Conservation (phyloP, 2,329 filamentous ascomycete species). For the Trichoderma endophyticum region DNA sequence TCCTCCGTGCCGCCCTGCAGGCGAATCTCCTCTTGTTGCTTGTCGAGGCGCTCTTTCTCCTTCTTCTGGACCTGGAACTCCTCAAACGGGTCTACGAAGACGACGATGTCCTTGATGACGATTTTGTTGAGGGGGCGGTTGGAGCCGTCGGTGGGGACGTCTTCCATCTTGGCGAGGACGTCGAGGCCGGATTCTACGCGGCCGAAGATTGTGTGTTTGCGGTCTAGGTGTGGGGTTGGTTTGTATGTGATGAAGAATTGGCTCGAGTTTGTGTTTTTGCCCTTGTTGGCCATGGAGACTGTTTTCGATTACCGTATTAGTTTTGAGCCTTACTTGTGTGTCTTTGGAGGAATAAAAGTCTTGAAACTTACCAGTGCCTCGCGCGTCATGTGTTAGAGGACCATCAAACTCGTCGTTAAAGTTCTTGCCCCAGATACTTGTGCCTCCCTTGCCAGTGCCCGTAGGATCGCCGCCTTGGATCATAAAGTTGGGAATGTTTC, state of each 20-base stretch:
- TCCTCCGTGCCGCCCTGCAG: slow-evolving; percentile 74
- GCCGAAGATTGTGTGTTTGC: slow-evolving; percentile 97
- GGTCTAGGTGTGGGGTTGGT: slow-evolving; percentile 77
- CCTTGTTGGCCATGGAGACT: slow-evolving; percentile 93
- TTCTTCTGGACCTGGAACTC: slow-evolving; percentile 79
- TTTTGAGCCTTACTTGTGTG: too few relatives aligned
- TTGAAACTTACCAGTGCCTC: slow-evolving; percentile 57
- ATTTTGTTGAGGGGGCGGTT: slow-evolving; percentile 77
- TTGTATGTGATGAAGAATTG: slow-evolving; percentile 96
- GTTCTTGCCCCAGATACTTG: slow-evolving; percentile 89
- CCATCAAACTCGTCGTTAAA: slow-evolving; percentile 94
- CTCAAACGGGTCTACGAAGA: slow-evolving; percentile 93
- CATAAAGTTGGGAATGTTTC: slow-evolving; percentile 96
- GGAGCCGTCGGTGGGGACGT: slow-evolving; percentile 68
- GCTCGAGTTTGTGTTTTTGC: slow-evolving; percentile 93
- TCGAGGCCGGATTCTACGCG: slow-evolving; percentile 74
- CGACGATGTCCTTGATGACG: slow-evolving; percentile 73
- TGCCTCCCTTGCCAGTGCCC: slow-evolving; percentile 85
- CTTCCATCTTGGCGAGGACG: slow-evolving; percentile 72
- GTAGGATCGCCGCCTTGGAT: slow-evolving; percentile 95
- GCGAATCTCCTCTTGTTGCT: slow-evolving; percentile 59
- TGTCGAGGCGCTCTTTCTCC: slow-evolving; percentile 57
- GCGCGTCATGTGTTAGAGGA: slow-evolving; percentile 74
- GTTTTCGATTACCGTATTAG: too few relatives aligned
- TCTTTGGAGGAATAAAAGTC: too few relatives aligned